Conservation (phyloP, 441 rosid species). For the Isatis lusitanica region DNA sequence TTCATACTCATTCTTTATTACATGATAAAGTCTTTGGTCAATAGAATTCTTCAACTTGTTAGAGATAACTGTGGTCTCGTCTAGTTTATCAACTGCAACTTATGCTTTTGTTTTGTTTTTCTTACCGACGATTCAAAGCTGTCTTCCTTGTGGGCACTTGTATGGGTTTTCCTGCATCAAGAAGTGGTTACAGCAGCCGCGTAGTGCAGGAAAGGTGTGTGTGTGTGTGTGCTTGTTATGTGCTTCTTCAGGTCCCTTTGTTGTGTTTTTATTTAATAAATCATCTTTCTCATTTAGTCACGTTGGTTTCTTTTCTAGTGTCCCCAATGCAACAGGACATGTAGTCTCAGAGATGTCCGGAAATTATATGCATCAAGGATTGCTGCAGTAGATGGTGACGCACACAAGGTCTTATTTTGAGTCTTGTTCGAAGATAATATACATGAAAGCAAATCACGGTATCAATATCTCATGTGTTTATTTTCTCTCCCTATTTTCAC, state of each 20-base stretch:
- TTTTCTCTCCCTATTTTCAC: constrained; percentile 24
- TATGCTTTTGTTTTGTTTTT: constrained; percentile 1
- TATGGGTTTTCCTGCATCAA: constrained; percentile 79
- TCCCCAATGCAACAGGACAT: constrained; percentile 74
- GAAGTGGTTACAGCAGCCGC: constrained; percentile 64
- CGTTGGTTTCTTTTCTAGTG: constrained; percentile 46
- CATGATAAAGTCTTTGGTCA: background rate
- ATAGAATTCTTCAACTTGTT: background rate
- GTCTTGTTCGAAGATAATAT: background rate
- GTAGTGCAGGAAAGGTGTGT: constrained; percentile 49
- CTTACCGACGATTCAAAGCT: constrained; percentile 43
- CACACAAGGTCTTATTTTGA: constrained; percentile 52
- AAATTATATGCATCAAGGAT: constrained; percentile 70
- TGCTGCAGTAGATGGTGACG: constrained; percentile 70
- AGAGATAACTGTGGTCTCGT: background rate
- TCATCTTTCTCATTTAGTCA: background rate
- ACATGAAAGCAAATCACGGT: background rate
- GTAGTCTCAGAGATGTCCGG: constrained; percentile 62
- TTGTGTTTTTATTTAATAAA: background rate
- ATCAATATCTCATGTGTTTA: background rate
- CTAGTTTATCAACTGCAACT: background rate
- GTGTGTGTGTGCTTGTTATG: constrained; percentile 41
- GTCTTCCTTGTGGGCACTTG: constrained; percentile 92
- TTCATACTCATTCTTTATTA: background rate
- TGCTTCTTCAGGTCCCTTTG: background rate